phyloP scores from a whole-genome alignment of 495 filamentous ascomycete genomes.

The Haplographium delicatum region DNA sequence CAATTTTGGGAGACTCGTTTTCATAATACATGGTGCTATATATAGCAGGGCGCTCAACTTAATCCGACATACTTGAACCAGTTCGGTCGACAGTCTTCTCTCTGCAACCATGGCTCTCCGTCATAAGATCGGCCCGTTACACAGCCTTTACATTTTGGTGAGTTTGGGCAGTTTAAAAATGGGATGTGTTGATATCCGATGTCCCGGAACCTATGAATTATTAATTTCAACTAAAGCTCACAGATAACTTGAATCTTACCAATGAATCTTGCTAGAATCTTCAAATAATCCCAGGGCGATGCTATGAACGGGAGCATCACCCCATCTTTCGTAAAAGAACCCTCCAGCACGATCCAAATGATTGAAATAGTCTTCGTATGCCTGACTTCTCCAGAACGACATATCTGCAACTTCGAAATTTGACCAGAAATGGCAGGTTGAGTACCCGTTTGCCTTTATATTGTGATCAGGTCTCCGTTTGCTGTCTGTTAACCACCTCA shows the following conservation, averaged over 20 bases:
- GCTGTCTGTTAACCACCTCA: constrained; percentile 80
- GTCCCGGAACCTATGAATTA: constrained; percentile 79
- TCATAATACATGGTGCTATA: no score
- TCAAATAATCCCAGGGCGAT: constrained; percentile 94
- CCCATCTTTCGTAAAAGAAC: constrained; percentile 99
- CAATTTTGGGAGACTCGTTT: no score
- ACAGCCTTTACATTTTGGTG: constrained; percentile 89
- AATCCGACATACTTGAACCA: constrained; percentile 95
- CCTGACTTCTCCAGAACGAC: constrained; percentile 86
- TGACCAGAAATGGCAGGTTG: constrained; percentile 99
- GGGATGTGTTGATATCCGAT: constrained; percentile 99
- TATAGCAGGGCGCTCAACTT: constrained; percentile 40
- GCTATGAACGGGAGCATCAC: constrained; percentile 95
- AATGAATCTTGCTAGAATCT: constrained; percentile 86
- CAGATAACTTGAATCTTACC: constrained; percentile 50
- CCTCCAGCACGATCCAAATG: constrained; percentile 90
- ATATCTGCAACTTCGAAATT: constrained; percentile 99
- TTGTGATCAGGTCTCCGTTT: constrained; percentile 74
- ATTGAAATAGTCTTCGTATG: constrained; percentile 94
- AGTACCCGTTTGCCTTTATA: constrained; percentile 79
- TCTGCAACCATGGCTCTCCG: constrained; percentile 74
- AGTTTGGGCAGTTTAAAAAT: constrained; percentile 98
- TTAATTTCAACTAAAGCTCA: neutral
- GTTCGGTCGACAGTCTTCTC: constrained; percentile 91
- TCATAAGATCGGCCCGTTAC: constrained; percentile 79